Evolutionary conservation across 306 rosid species (phyloP), one percentile per base, ranked within the genome.

Genomic region (Dicorynia guianensis): DNA sequence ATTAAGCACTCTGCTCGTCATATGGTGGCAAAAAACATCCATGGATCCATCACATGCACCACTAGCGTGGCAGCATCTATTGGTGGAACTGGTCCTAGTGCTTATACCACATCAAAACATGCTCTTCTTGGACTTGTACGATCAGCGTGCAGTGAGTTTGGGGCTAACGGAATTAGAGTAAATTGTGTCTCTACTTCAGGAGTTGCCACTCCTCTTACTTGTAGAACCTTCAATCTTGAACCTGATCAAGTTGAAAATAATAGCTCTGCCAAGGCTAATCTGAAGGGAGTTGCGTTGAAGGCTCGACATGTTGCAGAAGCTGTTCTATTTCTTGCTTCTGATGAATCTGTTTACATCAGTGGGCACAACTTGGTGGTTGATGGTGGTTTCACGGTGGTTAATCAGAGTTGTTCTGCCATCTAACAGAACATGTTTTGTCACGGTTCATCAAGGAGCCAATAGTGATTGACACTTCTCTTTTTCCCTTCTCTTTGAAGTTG

Each of bases 281-380:
- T 95, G 66, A 92, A 95, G 76, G 98, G 97, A 4, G 17, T 90
- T 57, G 89, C 81, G 38, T 81, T 95, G 85, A 92, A 87, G 86
- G 85, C 92, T 0, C 63, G 67, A 66, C 96, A 95, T 60, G 20
- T 92, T 5, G 96, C 97, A 0, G 95, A 95, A 60, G 98, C 97
- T 0, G 98, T 84, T 66, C 66, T 92, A 74, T 95, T 81, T 85
- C 95, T 95, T 53, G 97, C 96, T 54, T 72, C 93, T 10, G 98
- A 95, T 64, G 96, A 92, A 57, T 78, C 97, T 8, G 42, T 59
- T 56, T 95, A 85, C 66, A 71, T 95, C 4, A 90, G 93, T 69
- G 98, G 98, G 0, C 98, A 89, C 20, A 92, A 90, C 69, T 77
- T 95, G 89, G 89, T 75, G 1, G 87, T 92, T 12, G 98, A 95